Conservation (phyloP, 208 protist species). For the Trypanosoma melophagium region DNA sequence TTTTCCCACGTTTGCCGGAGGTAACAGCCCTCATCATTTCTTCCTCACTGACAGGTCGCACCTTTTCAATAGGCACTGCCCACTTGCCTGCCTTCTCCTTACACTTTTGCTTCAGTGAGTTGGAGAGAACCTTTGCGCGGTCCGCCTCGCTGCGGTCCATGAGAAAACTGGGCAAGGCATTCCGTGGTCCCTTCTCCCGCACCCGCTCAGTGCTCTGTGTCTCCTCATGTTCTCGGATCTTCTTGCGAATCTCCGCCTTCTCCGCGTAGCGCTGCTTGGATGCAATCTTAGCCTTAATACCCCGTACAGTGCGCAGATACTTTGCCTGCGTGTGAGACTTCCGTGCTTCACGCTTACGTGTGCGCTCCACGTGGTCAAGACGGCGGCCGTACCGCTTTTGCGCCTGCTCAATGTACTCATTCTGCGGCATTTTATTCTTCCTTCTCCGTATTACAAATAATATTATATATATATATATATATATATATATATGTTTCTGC, state of each 20-base stretch:
- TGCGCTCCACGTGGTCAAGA: slow-evolving; percentile 97
- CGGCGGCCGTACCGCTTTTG: slow-evolving; percentile 97
- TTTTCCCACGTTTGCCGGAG: slow-evolving; percentile 94
- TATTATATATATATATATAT: slow-evolving; percentile 1
- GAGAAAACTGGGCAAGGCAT: slow-evolving; percentile 99
- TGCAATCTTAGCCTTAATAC: slow-evolving; percentile 98
- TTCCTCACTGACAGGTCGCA: slow-evolving; percentile 97
- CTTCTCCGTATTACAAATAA: neutral
- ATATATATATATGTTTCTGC: too few species aligned
- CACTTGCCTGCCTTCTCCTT: slow-evolving; percentile 99
- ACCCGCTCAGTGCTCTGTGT: slow-evolving; percentile 93
- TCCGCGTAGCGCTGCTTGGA: slow-evolving; percentile 98
- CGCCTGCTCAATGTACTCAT: slow-evolving; percentile 99
- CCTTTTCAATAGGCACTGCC: slow-evolving; percentile 99
- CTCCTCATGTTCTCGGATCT: slow-evolving; percentile 98
- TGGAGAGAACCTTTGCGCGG: slow-evolving; percentile 98
- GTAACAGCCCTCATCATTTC: slow-evolving; percentile 99
- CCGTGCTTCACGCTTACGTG: slow-evolving; percentile 97
- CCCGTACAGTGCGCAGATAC: slow-evolving; percentile 94
- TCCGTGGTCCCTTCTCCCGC: slow-evolving; percentile 92
- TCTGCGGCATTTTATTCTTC: slow-evolving; percentile 93
- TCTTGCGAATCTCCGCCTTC: slow-evolving; percentile 99
- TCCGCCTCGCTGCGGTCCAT: slow-evolving; percentile 97
- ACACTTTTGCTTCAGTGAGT: slow-evolving; percentile 99
- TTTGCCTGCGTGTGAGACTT: slow-evolving; percentile 93